phyloP scores from a whole-genome alignment of 202 grass and related monocot species.

The Carex sylvatica region DNA sequence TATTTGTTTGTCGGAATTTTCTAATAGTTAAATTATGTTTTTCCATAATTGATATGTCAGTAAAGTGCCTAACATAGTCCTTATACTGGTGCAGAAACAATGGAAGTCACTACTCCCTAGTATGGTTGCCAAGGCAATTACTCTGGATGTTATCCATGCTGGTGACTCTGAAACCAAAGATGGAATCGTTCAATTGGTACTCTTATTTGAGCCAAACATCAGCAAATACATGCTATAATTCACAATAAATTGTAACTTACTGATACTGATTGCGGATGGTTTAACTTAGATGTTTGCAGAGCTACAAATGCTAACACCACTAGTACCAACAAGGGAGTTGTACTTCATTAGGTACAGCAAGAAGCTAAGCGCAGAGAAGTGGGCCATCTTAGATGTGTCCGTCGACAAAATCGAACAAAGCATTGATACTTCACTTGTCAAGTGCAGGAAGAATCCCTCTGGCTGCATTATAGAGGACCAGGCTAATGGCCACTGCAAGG shows the following conservation, averaged over 20 bases:
- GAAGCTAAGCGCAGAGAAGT: constrained; percentile 46
- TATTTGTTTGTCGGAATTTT: neutral
- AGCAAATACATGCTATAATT: neutral
- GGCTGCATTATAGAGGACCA: constrained; percentile 69
- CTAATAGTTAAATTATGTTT: neutral
- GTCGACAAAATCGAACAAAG: constrained; percentile 37
- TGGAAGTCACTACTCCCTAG: constrained; percentile 66
- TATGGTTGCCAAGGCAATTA: constrained; percentile 56
- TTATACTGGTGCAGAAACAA: constrained; percentile 40
- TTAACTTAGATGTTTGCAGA: constrained; percentile 70
- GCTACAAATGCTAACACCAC: constrained; percentile 65
- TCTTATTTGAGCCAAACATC: neutral
- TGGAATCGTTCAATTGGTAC: constrained; percentile 64
- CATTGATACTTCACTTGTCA: constrained; percentile 19
- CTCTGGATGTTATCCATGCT: constrained; percentile 36
- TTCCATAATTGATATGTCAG: neutral
- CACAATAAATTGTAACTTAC: constrained; percentile 1
- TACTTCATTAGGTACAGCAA: constrained; percentile 68
- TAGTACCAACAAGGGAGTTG: constrained; percentile 60
- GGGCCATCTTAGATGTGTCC: constrained; percentile 62
- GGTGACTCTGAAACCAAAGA: constrained; percentile 37
- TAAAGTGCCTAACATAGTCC: neutral
- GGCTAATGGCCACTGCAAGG: constrained; percentile 63
- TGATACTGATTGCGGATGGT: neutral
- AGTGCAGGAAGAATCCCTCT: constrained; percentile 52